These are phyloP conservation scores for Kalmanozyma brasiliensis DNA, from an alignment of 1,284 basidiomycete genomes.

Conservation along the genomic window DNA sequence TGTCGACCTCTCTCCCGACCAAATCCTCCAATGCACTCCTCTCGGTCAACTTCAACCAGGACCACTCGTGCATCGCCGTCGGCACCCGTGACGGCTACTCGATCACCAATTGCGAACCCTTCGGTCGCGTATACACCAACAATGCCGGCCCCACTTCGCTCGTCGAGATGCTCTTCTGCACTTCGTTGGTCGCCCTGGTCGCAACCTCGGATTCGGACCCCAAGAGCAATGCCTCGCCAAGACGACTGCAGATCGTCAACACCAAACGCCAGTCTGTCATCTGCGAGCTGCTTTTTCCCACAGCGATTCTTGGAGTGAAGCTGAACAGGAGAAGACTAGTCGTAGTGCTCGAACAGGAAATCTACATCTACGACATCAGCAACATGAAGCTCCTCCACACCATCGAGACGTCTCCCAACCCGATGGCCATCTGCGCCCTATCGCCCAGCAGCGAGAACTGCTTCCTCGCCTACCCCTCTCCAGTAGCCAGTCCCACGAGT, in stretches of 20 bases:
- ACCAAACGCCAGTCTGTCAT: constrained; percentile 99
- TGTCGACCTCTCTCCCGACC: constrained; percentile 32
- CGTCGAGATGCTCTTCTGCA: constrained; percentile 99
- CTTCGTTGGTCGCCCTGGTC: constrained; percentile 93
- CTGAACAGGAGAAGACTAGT: constrained; percentile 95
- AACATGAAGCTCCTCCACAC: constrained; percentile 98
- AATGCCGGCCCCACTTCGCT: constrained; percentile 92
- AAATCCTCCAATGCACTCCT: constrained; percentile 53
- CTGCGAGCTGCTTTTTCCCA: constrained; percentile 96
- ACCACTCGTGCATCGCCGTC: constrained; percentile 83
- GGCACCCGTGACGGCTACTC: constrained; percentile 95
- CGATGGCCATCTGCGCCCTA: constrained; percentile 92
- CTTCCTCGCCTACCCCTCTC: constrained; percentile 94
- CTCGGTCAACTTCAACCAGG: constrained; percentile 60
- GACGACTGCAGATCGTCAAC: constrained; percentile 91
- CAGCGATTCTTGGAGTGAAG: constrained; percentile 93
- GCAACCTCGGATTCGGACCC: constrained; percentile 80
- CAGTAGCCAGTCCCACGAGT: constrained; percentile 83
- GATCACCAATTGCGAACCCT: constrained; percentile 97
- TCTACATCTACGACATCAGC: constrained; percentile 98
- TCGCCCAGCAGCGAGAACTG: constrained; percentile 95
- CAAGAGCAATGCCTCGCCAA: constrained; percentile 76
- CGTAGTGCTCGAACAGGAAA: constrained; percentile 92
- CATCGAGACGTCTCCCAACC: constrained; percentile 95
- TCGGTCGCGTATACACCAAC: constrained; percentile 92